phyloP scores from a whole-genome alignment of 2,329 filamentous ascomycete species.

The Aaosphaeria pasadenensis region DNA sequence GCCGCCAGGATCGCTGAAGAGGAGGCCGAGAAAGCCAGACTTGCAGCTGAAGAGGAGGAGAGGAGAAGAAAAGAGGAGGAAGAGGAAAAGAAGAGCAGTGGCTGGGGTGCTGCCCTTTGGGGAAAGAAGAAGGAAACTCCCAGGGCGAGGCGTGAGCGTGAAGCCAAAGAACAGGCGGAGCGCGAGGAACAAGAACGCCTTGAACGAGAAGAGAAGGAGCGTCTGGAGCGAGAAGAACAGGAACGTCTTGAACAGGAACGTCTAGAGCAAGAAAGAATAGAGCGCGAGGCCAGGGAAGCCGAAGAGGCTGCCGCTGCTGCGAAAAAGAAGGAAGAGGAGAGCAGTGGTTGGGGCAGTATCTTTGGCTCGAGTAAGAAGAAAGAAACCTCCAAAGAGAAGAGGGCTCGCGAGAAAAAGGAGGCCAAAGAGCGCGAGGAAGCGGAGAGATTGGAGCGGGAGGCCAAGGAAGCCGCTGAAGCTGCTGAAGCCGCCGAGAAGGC shows the following conservation, averaged over 20 bases:
- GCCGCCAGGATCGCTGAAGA: constrained; percentile 13
- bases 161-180: constrained; percentile 18
- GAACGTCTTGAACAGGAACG: constrained; percentile 7
- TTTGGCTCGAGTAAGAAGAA: constrained; percentile 23
- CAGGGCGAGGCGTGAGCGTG: constrained; percentile 9
- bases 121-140: constrained; percentile 25
- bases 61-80: constrained; percentile 9
- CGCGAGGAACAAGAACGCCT: constrained; percentile 14
- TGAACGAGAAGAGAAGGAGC: constrained; percentile 11
- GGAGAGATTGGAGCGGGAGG: constrained; percentile 30
- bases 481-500: constrained; percentile 27
- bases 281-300: constrained; percentile 37
- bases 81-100: constrained; percentile 19
- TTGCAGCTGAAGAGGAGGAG: constrained; percentile 22
- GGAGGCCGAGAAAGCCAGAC: constrained; percentile 17
- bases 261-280: constrained; percentile 32
- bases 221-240: constrained; percentile 9
- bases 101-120: constrained; percentile 20
- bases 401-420: constrained; percentile 26
- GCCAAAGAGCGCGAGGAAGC: constrained; percentile 21
- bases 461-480: constrained; percentile 27
- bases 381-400: constrained; percentile 13
- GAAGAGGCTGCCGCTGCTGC: constrained; percentile 8
- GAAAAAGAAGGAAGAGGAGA: constrained; percentile 3
- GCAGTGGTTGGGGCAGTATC: constrained; percentile 5